phyloP scores from a whole-genome alignment of 2,329 filamentous ascomycete species.

The Incumbomyces delicatus region DNA sequence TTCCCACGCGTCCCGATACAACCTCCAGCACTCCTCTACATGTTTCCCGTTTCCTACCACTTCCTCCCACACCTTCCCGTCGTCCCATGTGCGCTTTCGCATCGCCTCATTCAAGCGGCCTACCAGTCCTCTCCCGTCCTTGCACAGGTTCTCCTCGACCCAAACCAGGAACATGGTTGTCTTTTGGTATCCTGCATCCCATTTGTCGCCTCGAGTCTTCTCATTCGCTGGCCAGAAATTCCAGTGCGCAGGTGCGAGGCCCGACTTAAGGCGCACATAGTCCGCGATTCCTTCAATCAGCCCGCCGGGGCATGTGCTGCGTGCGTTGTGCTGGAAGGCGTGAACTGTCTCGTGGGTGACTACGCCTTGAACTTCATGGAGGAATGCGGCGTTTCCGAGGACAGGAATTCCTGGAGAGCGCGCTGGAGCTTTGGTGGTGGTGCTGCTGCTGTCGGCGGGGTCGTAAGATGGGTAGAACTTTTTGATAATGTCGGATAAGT shows the following conservation, averaged over 20 bases:
- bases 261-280: conserved; percentile 71
- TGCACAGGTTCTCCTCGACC: conserved; percentile 54
- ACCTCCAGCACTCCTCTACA: conserved; percentile 2
- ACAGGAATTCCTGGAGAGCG: background rate
- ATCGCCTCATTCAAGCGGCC: conserved; percentile 58
- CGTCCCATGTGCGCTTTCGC: conserved; percentile 52
- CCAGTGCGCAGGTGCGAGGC: conserved; percentile 76
- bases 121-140: conserved; percentile 45
- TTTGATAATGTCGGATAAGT: conserved; percentile 46
- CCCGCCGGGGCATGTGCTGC: conserved; percentile 54
- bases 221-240: conserved; percentile 43
- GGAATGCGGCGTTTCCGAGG: conserved; percentile 11
- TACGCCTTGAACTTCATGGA: conserved; percentile 65
- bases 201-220: conserved; percentile 43
- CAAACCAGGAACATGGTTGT: conserved; percentile 89
- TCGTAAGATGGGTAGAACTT: conserved; percentile 4
- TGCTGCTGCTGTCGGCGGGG: background rate
- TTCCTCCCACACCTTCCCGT: conserved; percentile 62
- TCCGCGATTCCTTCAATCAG: conserved; percentile 88
- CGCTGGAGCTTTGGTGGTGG: background rate
- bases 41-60: conserved; percentile 42
- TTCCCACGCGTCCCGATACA: conserved; percentile 2
- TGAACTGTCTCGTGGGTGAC: conserved; percentile 90
- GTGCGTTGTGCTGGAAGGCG: conserved; percentile 75
- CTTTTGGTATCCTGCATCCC: conserved; percentile 83